These are phyloP conservation scores for Trichoderma gracile DNA, from an alignment of 2,329 filamentous ascomycete species.

Conservation along the genomic window DNA sequence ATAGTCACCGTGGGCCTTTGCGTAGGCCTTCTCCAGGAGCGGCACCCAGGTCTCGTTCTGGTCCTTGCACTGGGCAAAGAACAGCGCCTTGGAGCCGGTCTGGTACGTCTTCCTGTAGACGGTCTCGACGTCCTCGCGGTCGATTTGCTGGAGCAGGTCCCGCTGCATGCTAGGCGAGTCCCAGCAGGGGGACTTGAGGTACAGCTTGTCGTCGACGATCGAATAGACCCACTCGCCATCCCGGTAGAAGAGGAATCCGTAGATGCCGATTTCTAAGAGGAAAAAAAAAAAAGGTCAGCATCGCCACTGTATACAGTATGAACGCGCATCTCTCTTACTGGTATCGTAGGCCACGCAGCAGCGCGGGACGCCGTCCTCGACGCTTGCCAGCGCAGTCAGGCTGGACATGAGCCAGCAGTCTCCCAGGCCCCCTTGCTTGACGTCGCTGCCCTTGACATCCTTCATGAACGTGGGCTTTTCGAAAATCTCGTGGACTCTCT, in stretches of 20 bases:
- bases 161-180: slow-evolving; percentile 76
- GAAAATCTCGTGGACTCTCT: slow-evolving; percentile 72
- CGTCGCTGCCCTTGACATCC: slow-evolving; percentile 68
- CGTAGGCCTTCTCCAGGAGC: slow-evolving; percentile 78
- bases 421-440: slow-evolving; percentile 76
- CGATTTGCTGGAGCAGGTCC: slow-evolving; percentile 72
- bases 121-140: slow-evolving; percentile 69
- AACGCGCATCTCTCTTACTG: slow-evolving; percentile 40
- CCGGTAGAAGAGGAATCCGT: slow-evolving; percentile 85
- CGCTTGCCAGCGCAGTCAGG: slow-evolving; percentile 73
- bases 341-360: slow-evolving; percentile 76
- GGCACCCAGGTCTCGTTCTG: slow-evolving; percentile 83
- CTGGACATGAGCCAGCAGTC: slow-evolving; percentile 84
- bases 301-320: background rate
- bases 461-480: slow-evolving; percentile 69
- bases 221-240: slow-evolving; percentile 92
- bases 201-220: slow-evolving; percentile 89
- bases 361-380: slow-evolving; percentile 67
- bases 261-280: slow-evolving; percentile 66
- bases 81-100: slow-evolving; percentile 73
- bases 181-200: slow-evolving; percentile 78
- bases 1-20: slow-evolving; percentile 80
- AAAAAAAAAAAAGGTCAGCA: slow-evolving; percentile 26
- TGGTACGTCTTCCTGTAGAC: slow-evolving; percentile 72
- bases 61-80: slow-evolving; percentile 74